Evolutionary conservation across 2,329 filamentous ascomycete genomes (phyloP), one percentile per base, ranked within the genome.

Genomic region (Myriosclerotinia duriaeana): DNA sequence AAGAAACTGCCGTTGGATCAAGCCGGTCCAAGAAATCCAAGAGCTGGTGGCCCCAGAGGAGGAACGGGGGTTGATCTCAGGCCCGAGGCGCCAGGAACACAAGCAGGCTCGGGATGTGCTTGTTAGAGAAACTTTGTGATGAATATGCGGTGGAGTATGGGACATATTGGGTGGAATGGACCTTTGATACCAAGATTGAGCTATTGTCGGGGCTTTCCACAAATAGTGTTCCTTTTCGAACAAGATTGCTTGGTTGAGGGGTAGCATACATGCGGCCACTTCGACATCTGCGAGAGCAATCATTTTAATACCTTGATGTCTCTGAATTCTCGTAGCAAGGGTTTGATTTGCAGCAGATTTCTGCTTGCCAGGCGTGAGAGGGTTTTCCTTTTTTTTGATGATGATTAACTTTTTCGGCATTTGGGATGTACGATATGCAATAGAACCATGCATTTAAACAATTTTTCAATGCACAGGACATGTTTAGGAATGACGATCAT

Each of bases 1-100:
- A 97, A 94, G 89, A 98, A 97, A 81, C 84, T 99, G 71, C 95
- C 95, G 42, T 88, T 98, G 73, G 95, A 99, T 77, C 95, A 98
- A 80, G 93, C 89, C 61, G 94, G 93, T n/a, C 92, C 94, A 70
- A 87, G 94, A 77, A 93, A 93, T 78, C 84, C 93, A 76, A 85
- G 93, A 73, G 80, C 85, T 67, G 46, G 58, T 50, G 85, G 84
- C 71, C 83, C 85, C 30, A 34, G 30, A 72, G 72, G 77, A 66
- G 54, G 64, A 42, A 72, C 71, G 38, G 88, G 88, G 64, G 89
- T 91, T 48, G 87, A 91, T 77, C 79, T 91, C 70, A 83, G 87
- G 67, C 73, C 76, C 20, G 77, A 77, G 66, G 80, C 86, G 65
- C 82, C 86, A 71, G 81, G 80, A 66, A 87, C 87, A 66, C 84